phyloP scores from a whole-genome alignment of 192 early-diverging fungal species.

The Backusella mclennaniae region DNA sequence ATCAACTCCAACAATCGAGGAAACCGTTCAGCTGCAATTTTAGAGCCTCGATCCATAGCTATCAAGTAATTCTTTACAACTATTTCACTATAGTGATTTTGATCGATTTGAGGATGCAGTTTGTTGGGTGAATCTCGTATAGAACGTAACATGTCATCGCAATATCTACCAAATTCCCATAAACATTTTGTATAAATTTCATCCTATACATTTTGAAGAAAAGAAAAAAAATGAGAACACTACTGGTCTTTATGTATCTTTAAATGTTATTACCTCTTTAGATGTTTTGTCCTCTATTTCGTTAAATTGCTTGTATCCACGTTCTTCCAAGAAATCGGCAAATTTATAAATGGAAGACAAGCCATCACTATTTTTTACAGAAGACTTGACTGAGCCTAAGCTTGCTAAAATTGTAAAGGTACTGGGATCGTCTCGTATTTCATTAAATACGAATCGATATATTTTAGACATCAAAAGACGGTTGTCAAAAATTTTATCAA shows the following conservation, averaged over 20 bases:
- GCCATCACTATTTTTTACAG: neutral
- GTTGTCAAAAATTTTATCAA: neutral
- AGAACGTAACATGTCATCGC: slow-evolving; percentile 47
- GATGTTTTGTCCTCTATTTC: neutral
- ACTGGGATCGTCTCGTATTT: neutral
- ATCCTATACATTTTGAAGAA: slow-evolving; percentile 14
- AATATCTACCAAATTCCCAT: slow-evolving; percentile 45
- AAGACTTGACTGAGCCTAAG: neutral
- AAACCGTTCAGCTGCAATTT: slow-evolving; percentile 60
- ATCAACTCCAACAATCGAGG: slow-evolving; percentile 71
- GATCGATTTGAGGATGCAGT: slow-evolving; percentile 11
- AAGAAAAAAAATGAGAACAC: neutral
- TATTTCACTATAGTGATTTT: slow-evolving; percentile 16
- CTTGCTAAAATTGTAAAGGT: neutral
- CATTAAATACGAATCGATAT: slow-evolving; percentile 3
- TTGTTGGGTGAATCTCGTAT: slow-evolving; percentile 17
- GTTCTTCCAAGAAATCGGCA: slow-evolving; percentile 1
- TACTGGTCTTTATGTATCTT: neutral
- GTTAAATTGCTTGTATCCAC: neutral
- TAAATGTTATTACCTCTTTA: neutral
- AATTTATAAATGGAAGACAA: neutral
- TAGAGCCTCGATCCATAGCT: slow-evolving; percentile 53
- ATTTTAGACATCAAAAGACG: neutral
- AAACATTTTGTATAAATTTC: slow-evolving; percentile 18
- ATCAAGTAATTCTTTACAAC: slow-evolving; percentile 50